Evolutionary conservation across 306 rosid genomes (phyloP), one percentile per base, ranked within the genome.

Genomic region (Trichosanthes truncata): DNA sequence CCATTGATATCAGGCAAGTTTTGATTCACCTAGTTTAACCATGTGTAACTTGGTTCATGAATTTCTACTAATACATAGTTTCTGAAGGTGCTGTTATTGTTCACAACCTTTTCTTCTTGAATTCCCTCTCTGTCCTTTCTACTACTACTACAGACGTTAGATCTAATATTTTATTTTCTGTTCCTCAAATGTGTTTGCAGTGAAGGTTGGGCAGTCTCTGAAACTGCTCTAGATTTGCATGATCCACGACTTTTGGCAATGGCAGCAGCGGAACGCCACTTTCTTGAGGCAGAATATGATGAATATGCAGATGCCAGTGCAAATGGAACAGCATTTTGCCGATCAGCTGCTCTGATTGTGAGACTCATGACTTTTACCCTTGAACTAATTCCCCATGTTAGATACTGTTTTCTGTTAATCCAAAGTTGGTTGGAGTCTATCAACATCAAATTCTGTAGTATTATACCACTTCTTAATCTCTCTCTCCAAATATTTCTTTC

Each of bases 191-290:
- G 71, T 80, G 43, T 51, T 18, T 48, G 40, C 86, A 91, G 96
- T 46, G 97, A 97, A 78, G 98, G 98, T 78, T 96, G 99, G 99
- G 89, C 99, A 51, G 87, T 96, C 79, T 91, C 99, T 82, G 98
- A 97, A 57, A 84, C 94, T 12, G 94, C 99, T 60, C 87, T 96
- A 91, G 97, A 92, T 86, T 87, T 96, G 88, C 89, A 87, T 8
- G 97, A 96, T 89, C 98, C 99, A 80, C 94, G 97, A 46, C 90
- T 96, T 51, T 80, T 93, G 87, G 95, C 99, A 36, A 91, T 96
- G 87, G 91, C 99, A 40, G 99, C 92, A 78, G 98, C 99, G 41
- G 98, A 96, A 25, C 97, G 93, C 43, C 97, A 90, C 43, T 91
- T 91, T 82, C 80, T 91, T 84, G 98, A 96, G 79, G 86, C 94